These are phyloP conservation scores for Scheffersomyces lignicola DNA, from an alignment of 1,139 yeast genomes.

Conservation along the genomic window DNA sequence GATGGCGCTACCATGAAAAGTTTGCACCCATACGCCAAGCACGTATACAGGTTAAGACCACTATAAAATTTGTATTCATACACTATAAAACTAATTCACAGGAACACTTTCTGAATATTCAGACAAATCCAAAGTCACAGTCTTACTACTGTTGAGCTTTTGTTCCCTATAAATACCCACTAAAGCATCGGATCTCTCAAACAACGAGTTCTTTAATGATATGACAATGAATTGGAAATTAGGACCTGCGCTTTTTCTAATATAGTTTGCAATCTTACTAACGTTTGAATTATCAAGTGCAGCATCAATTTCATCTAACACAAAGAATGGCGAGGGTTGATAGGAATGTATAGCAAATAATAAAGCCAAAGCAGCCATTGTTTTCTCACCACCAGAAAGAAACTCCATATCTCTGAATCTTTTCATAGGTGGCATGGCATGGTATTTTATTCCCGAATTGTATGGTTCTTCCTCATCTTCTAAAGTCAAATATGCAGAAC, in stretches of 20 bases:
- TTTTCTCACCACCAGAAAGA: conserved; percentile 94
- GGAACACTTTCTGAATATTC: conserved; percentile 46
- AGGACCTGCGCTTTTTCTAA: conserved; percentile 72
- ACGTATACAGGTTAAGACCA: too few relatives aligned
- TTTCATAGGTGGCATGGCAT: conserved; percentile 96
- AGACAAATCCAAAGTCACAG: conserved; percentile 72
- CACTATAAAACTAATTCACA: conserved; percentile 2
- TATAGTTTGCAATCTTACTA: conserved; percentile 78
- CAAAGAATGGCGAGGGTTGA: conserved; percentile 95
- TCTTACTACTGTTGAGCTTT: conserved; percentile 68
- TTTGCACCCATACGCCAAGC: conserved; percentile 1
- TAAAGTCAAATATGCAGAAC: conserved; percentile 84
- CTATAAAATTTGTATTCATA: background rate
- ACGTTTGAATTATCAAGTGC: conserved; percentile 93
- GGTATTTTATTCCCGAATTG: conserved; percentile 78
- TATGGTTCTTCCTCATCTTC: conserved; percentile 93
- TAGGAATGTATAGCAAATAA: conserved; percentile 87
- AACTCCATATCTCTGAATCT: conserved; percentile 91
- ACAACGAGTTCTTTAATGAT: conserved; percentile 82
- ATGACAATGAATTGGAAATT: conserved; percentile 91
- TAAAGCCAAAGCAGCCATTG: conserved; percentile 93
- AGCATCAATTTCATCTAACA: conserved; percentile 95
- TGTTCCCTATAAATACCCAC: conserved; percentile 95
- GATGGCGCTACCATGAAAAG: background rate
- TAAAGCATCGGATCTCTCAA: conserved; percentile 84